Conservation (phyloP, 768 basidiomycete species). For the Tulasnella sp. region DNA sequence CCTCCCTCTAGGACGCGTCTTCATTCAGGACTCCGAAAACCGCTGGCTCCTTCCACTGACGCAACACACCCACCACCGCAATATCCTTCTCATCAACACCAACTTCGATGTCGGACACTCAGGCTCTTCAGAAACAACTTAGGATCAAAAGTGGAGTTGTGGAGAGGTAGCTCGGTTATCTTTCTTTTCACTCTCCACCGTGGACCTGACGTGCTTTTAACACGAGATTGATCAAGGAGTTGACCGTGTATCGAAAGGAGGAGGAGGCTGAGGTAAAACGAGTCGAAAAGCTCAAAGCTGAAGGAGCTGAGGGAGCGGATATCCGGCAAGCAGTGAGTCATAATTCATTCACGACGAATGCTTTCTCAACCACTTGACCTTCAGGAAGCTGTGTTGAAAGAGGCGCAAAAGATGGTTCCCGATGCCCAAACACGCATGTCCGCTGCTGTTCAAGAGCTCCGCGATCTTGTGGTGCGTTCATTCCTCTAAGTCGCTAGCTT, state of each 20-base stretch:
- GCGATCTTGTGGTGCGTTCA: conserved; percentile 61
- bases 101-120: neutral
- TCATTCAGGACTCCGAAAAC: neutral
- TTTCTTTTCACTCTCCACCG: conserved; percentile 28
- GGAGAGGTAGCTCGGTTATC: conserved; percentile 49
- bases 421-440: conserved; percentile 62
- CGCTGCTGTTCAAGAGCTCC: conserved; percentile 58
- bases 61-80: neutral
- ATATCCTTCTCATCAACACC: neutral
- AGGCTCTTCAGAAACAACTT: conserved; percentile 50
- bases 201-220: conserved; percentile 5
- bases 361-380: neutral
- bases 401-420: conserved; percentile 75
- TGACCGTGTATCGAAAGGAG: conserved; percentile 61
- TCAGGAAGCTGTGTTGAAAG: conserved; percentile 50
- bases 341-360: neutral
- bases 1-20: conserved; percentile 1
- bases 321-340: conserved; percentile 26
- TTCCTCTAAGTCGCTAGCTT: conserved; percentile 16
- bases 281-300: conserved; percentile 58
- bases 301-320: conserved; percentile 41
- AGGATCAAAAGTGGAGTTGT: conserved; percentile 70
- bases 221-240: conserved; percentile 65
- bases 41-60: neutral
- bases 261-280: conserved; percentile 53